Percentiles rank a stretch among this genome's conserved stretches.
Evolutionary conservation across 768 basidiomycete genomes (phyloP).

Genomic region (Boletus eberwhitei): DNA sequence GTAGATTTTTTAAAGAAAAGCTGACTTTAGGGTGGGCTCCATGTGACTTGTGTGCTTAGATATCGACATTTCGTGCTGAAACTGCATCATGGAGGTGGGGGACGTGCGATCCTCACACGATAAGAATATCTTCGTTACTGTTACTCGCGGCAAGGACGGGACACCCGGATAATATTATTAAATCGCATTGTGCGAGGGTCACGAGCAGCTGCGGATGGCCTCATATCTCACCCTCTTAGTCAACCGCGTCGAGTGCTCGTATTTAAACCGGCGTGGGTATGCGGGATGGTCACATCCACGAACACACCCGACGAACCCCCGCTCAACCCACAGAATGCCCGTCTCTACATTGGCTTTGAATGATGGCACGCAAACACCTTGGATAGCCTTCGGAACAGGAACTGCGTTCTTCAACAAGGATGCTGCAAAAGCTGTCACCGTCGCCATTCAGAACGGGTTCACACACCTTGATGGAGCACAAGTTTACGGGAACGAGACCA

Average conservation of each 20-base stretch:
- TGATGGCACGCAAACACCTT: conserved; percentile 51
- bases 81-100: too few relatives aligned
- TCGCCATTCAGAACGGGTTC: conserved; percentile 55
- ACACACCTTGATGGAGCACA: conserved; percentile 67
- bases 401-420: conserved; percentile 49
- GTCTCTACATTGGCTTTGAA: conserved; percentile 44
- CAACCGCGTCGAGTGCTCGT: background rate
- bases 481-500: conserved; percentile 53
- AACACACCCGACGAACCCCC: background rate
- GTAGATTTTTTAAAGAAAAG: conserved; percentile 9
- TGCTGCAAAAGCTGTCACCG: conserved; percentile 35
- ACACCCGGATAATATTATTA: background rate
- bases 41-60: background rate
- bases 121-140: background rate
- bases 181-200: conserved; percentile 1
- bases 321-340: conserved; percentile 18
- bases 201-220: conserved; percentile 7
- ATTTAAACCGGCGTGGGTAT: conserved; percentile 4
- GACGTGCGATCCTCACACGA: background rate
- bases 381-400: conserved; percentile 63
- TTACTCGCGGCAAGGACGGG: background rate
- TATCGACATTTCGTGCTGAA: too few relatives aligned
- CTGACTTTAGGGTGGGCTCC: conserved; percentile 46
- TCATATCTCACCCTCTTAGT: conserved; percentile 3
- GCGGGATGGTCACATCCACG: background rate